Conservation (phyloP, 2,329 filamentous ascomycete genomes). For the Fonsecaea multimorphosa region DNA sequence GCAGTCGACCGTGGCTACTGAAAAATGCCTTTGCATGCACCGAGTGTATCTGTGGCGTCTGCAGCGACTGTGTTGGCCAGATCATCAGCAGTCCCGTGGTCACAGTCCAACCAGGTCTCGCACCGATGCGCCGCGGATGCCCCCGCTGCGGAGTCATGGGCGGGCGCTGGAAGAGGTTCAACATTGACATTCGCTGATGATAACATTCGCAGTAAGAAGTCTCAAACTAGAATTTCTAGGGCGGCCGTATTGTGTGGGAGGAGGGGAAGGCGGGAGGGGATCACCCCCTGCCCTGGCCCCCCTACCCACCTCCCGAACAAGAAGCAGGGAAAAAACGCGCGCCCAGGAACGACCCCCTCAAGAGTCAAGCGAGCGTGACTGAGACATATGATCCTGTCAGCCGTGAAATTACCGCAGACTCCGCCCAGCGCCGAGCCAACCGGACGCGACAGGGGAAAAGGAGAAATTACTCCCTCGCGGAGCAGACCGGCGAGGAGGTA, state of each 20-base stretch:
- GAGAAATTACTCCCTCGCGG: constrained; percentile 23
- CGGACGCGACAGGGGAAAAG: constrained; percentile 23
- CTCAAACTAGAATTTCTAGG: constrained; percentile 26
- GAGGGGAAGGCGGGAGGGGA: constrained; percentile 12
- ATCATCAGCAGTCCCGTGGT: constrained; percentile 52
- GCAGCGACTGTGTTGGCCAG: constrained; percentile 75
- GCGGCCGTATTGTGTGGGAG: constrained; percentile 5
- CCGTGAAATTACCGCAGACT: constrained; percentile 38
- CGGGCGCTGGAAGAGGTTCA: constrained; percentile 57
- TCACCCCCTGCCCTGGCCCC: not conserved
- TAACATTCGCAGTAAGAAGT: constrained; percentile 40
- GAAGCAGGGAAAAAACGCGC: constrained; percentile 14
- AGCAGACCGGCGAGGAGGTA: constrained; percentile 26
- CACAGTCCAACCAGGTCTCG: constrained; percentile 41
- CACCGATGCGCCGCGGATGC: constrained; percentile 50
- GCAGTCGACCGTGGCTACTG: constrained; percentile 75
- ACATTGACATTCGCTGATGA: constrained; percentile 51
- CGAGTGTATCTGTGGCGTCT: constrained; percentile 93
- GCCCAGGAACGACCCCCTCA: constrained; percentile 25
- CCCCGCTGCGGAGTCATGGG: constrained; percentile 54
- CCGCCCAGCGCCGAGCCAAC: constrained; percentile 37
- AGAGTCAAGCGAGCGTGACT: constrained; percentile 30
- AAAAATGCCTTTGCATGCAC: constrained; percentile 91
- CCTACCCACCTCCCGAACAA: constrained; percentile 23
- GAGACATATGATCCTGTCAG: constrained; percentile 37